These are phyloP conservation scores for Lepidium sativum DNA, from an alignment of 345 rosid species.

Conservation along the genomic window DNA sequence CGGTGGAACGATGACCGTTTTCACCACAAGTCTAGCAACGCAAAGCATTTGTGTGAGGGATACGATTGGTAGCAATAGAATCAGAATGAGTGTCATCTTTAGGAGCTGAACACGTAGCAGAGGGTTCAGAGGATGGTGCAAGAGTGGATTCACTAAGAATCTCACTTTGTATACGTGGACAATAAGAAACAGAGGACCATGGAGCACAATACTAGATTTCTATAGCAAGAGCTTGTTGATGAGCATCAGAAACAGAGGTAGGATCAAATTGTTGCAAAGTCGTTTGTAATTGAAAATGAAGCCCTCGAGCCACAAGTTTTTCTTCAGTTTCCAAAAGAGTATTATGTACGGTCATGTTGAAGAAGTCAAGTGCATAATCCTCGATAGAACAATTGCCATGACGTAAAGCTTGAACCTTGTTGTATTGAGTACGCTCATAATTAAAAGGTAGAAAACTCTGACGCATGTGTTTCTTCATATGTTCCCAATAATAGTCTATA, in stretches of 20 bases:
- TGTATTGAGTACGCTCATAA: neutral
- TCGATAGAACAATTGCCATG: neutral
- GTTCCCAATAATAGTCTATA: neutral
- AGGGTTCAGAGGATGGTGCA: too few species aligned
- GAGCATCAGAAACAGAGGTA: neutral
- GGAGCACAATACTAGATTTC: neutral
- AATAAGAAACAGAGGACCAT: too few species aligned
- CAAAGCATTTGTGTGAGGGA: too few species aligned
- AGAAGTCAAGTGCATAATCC: neutral
- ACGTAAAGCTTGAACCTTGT: fast-evolving
- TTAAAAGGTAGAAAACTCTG: neutral
- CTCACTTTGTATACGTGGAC: too few species aligned
- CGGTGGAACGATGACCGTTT: too few species aligned
- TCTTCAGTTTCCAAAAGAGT: neutral
- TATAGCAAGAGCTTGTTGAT: neutral
- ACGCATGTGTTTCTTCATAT: neutral
- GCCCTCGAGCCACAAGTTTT: neutral
- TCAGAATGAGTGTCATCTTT: too few species aligned
- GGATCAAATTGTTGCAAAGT: neutral
- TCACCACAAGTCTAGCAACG: too few species aligned
- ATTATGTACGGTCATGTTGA: neutral
- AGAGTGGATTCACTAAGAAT: too few species aligned
- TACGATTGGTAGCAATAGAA: too few species aligned
- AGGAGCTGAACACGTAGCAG: too few species aligned
- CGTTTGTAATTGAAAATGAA: neutral